Base-by-base conservation (phyloP, 371 early-diverging fungal genomes). In the Phascolomyces articulosus region DNA sequence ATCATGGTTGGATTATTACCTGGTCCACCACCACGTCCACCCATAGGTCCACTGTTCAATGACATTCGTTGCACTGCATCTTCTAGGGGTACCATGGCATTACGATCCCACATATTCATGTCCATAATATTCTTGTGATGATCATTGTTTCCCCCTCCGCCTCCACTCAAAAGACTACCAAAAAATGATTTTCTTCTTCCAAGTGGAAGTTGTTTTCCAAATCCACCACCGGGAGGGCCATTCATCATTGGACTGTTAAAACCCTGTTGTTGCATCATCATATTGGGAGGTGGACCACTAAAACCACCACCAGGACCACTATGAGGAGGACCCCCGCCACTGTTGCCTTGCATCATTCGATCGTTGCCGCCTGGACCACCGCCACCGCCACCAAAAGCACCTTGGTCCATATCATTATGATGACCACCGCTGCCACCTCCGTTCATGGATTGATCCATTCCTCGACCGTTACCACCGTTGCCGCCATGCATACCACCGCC, bases 1-100 rank as follows among this genome's bases (percentile, higher is more conserved):
- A 27, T 23, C 47, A 47, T 41, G 0, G 21, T 6, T 20, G 18
- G n/a, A n/a, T n/a, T n/a, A n/a, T n/a, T n/a, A n/a, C n/a, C 57
- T 0, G 24, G 15, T 4, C 40, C 28, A 9, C 21, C 41, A 60
- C 60, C 60, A 29, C 34, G 34, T 1, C 44, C 44, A 13, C 16
- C 15, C 16, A 13, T 44, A 44, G 4, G 18, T 11, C 40, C 27
- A 21, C 40, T 23, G 23, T 10, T 18, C 8, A 60, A 15, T 2
- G 56, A 61, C 62, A 55, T 61, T 44, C 56, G 55, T 20, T 61
- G 59, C 40, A 66, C 28, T 4, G 61, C 66, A 23, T 66, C 61
- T 47, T 66, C 61, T 9, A 66, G 31, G 4, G 66, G 66, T 18
- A 66, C 57, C 44, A 61, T 61, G 15, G 21, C 20, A 26, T 60